phyloP scores from a whole-genome alignment of 2,329 filamentous ascomycete genomes.

The Zymoseptoria pseudotritici region DNA sequence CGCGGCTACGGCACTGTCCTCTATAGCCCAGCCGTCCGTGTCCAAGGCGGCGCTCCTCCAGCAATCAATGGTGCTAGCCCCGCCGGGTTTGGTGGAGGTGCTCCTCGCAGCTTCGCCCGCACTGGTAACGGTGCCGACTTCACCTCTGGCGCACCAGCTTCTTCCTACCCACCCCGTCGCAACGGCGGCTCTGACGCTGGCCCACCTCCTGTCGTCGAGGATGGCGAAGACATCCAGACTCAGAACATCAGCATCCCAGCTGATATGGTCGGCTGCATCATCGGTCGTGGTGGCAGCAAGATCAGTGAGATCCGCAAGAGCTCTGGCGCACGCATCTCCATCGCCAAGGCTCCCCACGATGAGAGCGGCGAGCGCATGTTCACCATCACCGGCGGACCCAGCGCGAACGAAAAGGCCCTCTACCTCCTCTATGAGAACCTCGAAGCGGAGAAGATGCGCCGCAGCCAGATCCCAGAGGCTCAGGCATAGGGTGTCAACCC shows the following conservation, averaged over 20 bases:
- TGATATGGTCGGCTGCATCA: constrained; percentile 99
- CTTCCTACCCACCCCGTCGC: constrained; percentile 68
- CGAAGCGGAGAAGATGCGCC: constrained; percentile 97
- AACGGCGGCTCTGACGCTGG: constrained; percentile 64
- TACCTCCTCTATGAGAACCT: constrained; percentile 98
- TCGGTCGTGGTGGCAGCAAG: constrained; percentile 88
- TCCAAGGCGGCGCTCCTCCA: constrained; percentile 56
- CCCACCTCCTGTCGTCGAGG: constrained; percentile 80
- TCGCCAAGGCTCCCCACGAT: constrained; percentile 93
- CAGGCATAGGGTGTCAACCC: constrained; percentile 25
- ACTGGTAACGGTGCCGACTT: constrained; percentile 98
- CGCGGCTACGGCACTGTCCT: constrained; percentile 93
- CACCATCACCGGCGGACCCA: constrained; percentile 93
- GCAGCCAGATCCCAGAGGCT: constrained; percentile 62
- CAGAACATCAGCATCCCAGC: constrained; percentile 99
- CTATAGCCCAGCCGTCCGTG: constrained; percentile 92
- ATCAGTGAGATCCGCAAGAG: constrained; percentile 98
- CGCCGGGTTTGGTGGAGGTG: constrained; percentile 34
- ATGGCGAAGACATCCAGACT: constrained; percentile 94
- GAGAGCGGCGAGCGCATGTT: constrained; percentile 99
- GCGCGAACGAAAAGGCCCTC: constrained; percentile 89
- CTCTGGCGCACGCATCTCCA: constrained; percentile 93
- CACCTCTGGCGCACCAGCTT: constrained; percentile 61
- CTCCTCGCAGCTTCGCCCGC: constrained; percentile 66
- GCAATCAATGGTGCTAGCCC: constrained; percentile 44